Base-by-base conservation (phyloP, 345 rosid species). In the Euphorbia lathyris region DNA sequence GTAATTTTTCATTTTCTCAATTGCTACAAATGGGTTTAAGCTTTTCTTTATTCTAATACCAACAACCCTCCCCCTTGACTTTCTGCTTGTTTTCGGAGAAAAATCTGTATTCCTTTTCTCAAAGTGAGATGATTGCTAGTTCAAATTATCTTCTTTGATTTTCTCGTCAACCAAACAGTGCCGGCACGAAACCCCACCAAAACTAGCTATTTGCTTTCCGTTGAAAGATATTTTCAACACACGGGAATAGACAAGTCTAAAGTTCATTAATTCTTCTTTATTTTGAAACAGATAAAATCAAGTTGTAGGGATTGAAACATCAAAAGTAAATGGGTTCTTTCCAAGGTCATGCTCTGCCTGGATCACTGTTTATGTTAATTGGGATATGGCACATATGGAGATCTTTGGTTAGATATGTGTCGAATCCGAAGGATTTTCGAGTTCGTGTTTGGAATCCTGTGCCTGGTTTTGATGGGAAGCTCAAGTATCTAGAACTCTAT, bases 361-460 rank as follows among this genome's bases (percentile, higher is more conserved):
- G 98, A 47, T 81, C 97, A 17, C 59, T 94, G 82, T 94, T 94
- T 72, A 72, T 91, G 12, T 65, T 85, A 51, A 86, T 94, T 64
- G 96, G 97, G 47, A 74, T 87, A 1, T 94, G 98, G 98, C 98
- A 91, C 74, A 73, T 84, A 36, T 91, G 97, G 97, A 78, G 94
- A 69, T 75, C 90, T 52, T 75, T 91, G 72, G 71, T 86, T 76
- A 72, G 97, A 43, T 83, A 78, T 77, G 80, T 73, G 34, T 79
- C 90, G 1, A 82, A 87, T 58, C 96, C 98, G 19, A 85, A 77
- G 67, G 77, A 86, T 20, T 91, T 87, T 71, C 85, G 88, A 50
- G 93, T 91, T 70, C 77, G 89, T 78, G 90, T 88, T 62, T 94
- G 97, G 98, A 88, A 78, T 68, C 91, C 95, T 53, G 90, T 91